Percentiles rank a stretch among this genome's conserved stretches.
phyloP scores from a whole-genome alignment of 805 yeast genomes.

The Isabelozyma rhagii region DNA sequence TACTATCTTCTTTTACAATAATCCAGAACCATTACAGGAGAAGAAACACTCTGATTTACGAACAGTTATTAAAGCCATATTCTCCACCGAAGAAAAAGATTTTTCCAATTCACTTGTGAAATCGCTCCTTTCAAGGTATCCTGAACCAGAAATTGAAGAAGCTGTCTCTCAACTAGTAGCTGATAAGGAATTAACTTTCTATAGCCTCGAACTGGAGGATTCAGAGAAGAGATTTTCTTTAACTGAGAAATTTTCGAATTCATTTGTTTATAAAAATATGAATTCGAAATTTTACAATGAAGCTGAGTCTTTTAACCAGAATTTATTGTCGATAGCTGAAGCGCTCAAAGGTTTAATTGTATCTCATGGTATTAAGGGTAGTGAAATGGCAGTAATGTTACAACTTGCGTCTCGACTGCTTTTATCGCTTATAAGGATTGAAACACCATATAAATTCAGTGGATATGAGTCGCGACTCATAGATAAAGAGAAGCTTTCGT shows the following conservation, averaged over 20 bases:
- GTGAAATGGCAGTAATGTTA: constrained; percentile 60
- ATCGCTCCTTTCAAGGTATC: constrained; percentile 41
- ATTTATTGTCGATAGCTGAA: constrained; percentile 37
- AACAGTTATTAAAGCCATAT: constrained; percentile 50
- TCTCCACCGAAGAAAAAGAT: constrained; percentile 49
- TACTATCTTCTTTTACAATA: constrained; percentile 39
- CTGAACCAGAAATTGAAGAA: constrained; percentile 44
- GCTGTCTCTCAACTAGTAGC: constrained; percentile 52
- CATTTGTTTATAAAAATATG: constrained; percentile 37
- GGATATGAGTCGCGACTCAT: constrained; percentile 76
- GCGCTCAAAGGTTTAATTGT: constrained; percentile 52
- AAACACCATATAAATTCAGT: constrained; percentile 48
- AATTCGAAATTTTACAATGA: constrained; percentile 36
- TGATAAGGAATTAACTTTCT: constrained; percentile 53
- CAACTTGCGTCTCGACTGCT: constrained; percentile 46
- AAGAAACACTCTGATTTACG: constrained; percentile 31
- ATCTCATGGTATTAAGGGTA: constrained; percentile 56
- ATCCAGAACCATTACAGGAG: constrained; percentile 3
- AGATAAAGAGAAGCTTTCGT: constrained; percentile 64
- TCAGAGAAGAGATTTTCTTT: constrained; percentile 48
- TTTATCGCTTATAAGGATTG: constrained; percentile 50
- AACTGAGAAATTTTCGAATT: constrained; percentile 48
- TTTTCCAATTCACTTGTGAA: constrained; percentile 48
- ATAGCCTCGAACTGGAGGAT: constrained; percentile 34
- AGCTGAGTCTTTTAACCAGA: constrained; percentile 45